These are phyloP conservation scores for Neurospora sp. DNA, from an alignment of 495 filamentous ascomycete genomes.

Conservation along the genomic window DNA sequence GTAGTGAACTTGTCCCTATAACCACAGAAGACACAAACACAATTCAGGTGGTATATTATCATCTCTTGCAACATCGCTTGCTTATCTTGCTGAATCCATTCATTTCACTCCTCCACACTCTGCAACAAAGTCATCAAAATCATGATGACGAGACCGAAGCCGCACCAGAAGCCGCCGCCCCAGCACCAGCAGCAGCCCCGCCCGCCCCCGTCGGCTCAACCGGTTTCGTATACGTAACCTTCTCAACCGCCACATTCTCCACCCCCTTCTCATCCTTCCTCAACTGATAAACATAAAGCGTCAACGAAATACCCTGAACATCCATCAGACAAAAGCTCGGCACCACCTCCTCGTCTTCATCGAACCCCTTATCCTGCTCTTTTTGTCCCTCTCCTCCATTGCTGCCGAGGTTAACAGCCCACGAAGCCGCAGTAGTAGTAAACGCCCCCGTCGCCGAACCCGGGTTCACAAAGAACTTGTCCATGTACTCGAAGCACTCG, in stretches of 20 bases:
- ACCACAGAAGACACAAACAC: neutral
- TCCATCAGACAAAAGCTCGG: constrained; percentile 99
- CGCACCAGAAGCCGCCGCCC: neutral
- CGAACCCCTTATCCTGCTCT: constrained; percentile 36
- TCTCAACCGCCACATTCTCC: constrained; percentile 92
- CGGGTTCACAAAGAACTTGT: constrained; percentile 96
- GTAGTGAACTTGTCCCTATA: neutral
- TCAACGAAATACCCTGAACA: constrained; percentile 95
- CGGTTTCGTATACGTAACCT: constrained; percentile 93
- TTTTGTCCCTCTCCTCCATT: constrained; percentile 1
- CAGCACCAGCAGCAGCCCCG: neutral
- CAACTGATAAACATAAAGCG: constrained; percentile 95
- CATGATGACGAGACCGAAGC: neutral
- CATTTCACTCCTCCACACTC: neutral
- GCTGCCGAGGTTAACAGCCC: constrained; percentile 20
- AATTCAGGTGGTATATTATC: neutral
- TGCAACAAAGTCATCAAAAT: neutral
- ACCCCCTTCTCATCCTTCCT: constrained; percentile 79
- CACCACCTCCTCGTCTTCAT: constrained; percentile 66
- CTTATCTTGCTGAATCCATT: neutral
- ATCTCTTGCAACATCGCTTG: neutral
- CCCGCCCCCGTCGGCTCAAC: constrained; percentile 36
- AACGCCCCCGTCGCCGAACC: constrained; percentile 88
- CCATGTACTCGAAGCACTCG: constrained; percentile 97
- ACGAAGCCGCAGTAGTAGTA: constrained; percentile 32